Evolutionary conservation across 169 alveolate species (phyloP).

Genomic region (Pseudocohnilembus persalinus): DNA sequence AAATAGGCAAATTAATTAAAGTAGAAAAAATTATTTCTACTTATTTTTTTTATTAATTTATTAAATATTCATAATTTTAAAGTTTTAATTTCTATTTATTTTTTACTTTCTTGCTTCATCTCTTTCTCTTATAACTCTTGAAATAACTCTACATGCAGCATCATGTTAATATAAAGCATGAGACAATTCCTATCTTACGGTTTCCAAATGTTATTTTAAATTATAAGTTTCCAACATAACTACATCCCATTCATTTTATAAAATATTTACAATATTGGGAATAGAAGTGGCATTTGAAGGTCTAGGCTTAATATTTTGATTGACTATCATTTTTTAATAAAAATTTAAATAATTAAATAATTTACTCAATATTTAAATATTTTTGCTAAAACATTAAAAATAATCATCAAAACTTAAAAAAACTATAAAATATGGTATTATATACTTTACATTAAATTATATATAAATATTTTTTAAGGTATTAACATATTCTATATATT

Average conservation of each 20-base stretch:
- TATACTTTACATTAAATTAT: background rate
- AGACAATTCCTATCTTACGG: slow-evolving; percentile 92
- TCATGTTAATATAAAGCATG: slow-evolving; percentile 97
- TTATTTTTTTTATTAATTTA: too few species aligned
- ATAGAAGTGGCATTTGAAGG: slow-evolving; percentile 91
- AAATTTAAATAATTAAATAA: background rate
- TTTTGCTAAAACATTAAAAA: too few species aligned
- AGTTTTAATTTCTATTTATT: background rate
- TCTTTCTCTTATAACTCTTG: slow-evolving; percentile 93
- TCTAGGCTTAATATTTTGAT: slow-evolving; percentile 81
- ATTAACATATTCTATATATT: background rate
- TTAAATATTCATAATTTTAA: background rate
- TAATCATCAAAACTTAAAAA: background rate
- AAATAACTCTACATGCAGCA: slow-evolving; percentile 98
- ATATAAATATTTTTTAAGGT: background rate
- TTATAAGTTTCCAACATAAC: slow-evolving; percentile 91
- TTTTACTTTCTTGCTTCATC: slow-evolving; percentile 84
- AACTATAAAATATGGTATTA: background rate
- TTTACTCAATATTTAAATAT: too few species aligned
- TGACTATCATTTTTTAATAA: background rate
- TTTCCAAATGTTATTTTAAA: slow-evolving; percentile 87
- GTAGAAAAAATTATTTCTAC: too few species aligned
- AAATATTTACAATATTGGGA: slow-evolving; percentile 91
- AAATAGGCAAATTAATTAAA: too few species aligned
- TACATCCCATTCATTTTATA: slow-evolving; percentile 97